Evolutionary conservation across 176 grass and related monocot species (phyloP).

Genomic region (Lolium perenne): DNA sequence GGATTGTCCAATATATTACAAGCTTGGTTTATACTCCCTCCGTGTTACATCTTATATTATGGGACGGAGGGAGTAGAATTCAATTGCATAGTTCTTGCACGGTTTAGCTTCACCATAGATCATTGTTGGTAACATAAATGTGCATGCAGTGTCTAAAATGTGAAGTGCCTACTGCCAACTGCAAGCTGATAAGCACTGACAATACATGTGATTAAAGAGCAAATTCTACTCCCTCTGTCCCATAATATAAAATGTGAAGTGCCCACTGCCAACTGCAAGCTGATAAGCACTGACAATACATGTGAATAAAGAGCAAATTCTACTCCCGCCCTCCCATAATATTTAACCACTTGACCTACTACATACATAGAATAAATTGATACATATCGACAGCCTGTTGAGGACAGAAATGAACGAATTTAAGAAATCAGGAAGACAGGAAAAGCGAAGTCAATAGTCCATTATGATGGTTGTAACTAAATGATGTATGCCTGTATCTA

Average conservation of each 20-base stretch:
- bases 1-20: conserved; percentile 9
- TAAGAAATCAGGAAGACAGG: background rate
- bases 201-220: background rate
- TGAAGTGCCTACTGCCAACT: background rate
- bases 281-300: conserved; percentile 18
- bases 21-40: background rate
- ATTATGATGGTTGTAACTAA: background rate
- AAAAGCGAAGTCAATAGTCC: background rate
- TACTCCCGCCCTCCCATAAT: background rate
- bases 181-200: conserved; percentile 14
- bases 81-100: background rate
- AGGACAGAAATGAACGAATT: background rate
- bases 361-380: conserved; percentile 12
- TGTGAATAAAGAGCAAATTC: background rate
- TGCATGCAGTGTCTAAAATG: background rate
- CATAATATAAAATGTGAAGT: too few species aligned
- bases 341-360: background rate
- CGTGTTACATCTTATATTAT: too few species aligned
- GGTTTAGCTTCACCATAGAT: background rate
- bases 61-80: background rate
- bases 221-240: background rate
- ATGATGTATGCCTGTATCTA: background rate
- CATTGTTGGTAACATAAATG: background rate
- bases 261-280: background rate
- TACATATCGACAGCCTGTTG: conserved; percentile 1